phyloP scores from a whole-genome alignment of 106 monocot species.

The Allium sativum region DNA sequence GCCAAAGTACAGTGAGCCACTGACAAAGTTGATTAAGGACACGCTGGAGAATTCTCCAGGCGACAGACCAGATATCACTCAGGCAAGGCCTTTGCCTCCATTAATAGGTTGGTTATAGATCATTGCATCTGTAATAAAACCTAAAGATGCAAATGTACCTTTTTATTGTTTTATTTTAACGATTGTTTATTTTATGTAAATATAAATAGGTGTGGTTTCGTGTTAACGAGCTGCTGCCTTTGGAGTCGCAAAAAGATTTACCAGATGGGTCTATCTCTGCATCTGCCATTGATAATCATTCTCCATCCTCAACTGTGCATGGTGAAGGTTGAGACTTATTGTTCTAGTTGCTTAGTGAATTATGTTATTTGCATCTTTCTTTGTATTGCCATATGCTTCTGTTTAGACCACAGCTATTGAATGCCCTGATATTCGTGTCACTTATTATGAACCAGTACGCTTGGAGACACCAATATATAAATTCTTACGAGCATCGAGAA shows the following conservation, averaged over 20 bases:
- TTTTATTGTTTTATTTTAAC: background rate
- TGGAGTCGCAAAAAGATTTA: constrained; percentile 60
- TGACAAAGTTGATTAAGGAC: constrained; percentile 77
- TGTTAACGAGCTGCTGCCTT: constrained; percentile 66
- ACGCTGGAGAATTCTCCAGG: constrained; percentile 78
- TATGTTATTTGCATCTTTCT: background rate
- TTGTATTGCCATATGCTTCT: background rate
- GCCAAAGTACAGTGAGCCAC: constrained; percentile 58
- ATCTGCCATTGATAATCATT: constrained; percentile 11
- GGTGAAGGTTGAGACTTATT: constrained; percentile 38
- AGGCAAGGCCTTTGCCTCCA: constrained; percentile 98
- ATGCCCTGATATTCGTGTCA: too few species aligned
- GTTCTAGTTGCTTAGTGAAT: background rate
- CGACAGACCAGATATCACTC: constrained; percentile 91
- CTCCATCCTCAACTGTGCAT: constrained; percentile 10
- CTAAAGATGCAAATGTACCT: constrained; percentile 12
- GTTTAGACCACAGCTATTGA: background rate
- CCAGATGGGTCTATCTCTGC: constrained; percentile 39
- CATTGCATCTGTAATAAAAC: constrained; percentile 39
- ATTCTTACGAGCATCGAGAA: too few species aligned
- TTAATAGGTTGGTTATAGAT: constrained; percentile 83
- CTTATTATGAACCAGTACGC: too few species aligned
- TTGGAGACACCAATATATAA: too few species aligned
- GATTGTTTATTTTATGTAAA: too few species aligned
- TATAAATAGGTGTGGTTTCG: constrained; percentile 81